phyloP scores from a whole-genome alignment of 2,329 filamentous ascomycete genomes.

The Cladosporium sp. region DNA sequence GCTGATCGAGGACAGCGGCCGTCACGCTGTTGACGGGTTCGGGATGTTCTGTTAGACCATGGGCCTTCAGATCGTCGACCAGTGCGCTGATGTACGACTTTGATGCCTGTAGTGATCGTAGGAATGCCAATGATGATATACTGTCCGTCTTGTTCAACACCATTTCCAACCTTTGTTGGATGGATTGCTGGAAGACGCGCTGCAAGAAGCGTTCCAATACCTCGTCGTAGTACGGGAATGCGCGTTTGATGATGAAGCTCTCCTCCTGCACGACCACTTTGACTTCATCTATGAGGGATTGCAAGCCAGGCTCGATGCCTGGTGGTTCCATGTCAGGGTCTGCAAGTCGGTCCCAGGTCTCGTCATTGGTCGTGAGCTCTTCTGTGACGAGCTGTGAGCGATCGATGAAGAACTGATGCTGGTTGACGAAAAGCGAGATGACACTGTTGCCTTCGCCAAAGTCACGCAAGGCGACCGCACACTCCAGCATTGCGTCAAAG shows the following conservation, averaged over 20 bases:
- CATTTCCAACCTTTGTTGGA: conserved; percentile 92
- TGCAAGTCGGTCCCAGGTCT: conserved; percentile 81
- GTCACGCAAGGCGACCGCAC: conserved; percentile 86
- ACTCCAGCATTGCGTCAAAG: conserved; percentile 97
- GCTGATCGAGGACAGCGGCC: conserved; percentile 64
- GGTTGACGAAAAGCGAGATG: conserved; percentile 94
- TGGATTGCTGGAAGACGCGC: conserved; percentile 94
- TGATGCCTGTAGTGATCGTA: conserved; percentile 86
- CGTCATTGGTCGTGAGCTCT: conserved; percentile 70
- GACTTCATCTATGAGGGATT: conserved; percentile 90
- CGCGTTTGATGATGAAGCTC: conserved; percentile 91
- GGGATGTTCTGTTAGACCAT: conserved; percentile 91
- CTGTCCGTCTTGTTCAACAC: conserved; percentile 91
- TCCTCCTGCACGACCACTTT: conserved; percentile 95
- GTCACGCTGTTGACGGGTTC: conserved; percentile 86
- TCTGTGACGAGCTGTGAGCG: conserved; percentile 86
- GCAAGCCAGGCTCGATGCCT: conserved; percentile 84
- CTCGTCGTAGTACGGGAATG: conserved; percentile 94
- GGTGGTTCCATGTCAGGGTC: conserved; percentile 92
- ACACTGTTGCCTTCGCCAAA: conserved; percentile 96
- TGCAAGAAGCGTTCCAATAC: conserved; percentile 91
- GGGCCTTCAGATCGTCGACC: conserved; percentile 88
- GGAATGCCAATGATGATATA: conserved; percentile 85
- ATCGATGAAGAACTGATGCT: conserved; percentile 99
- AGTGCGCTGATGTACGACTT: conserved; percentile 81